Evolutionary conservation across 768 basidiomycete genomes (phyloP), one percentile per base, ranked within the genome.

Genomic region (Sarcodon aspratus): DNA sequence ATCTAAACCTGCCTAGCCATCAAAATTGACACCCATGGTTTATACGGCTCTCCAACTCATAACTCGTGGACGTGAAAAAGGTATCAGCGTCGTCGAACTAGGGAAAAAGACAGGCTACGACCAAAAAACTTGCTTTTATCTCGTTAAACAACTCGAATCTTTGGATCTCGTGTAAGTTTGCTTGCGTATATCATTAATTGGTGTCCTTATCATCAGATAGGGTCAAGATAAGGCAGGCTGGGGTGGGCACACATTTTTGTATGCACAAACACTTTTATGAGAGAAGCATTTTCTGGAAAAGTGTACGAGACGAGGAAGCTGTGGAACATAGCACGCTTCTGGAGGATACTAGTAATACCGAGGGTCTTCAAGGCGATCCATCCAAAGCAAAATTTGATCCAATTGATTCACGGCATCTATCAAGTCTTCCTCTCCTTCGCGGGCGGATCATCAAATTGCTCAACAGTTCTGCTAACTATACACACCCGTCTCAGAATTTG

Each of bases 81-180:
- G 91, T 9, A 74, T 88, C 12, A 83, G 86, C 7, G 81, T 86
- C 43, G 78, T 91, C 10, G 76, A 85, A 33, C 71, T 95, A 11
- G 85, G 86, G 21, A 78, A 79, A 55, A 72, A 77, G 57, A 82
- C 90, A 9, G 78, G 77, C 45, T 91, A 94, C 57, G 90, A 92
- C 59, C 87, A 88, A 60, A 93, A 92, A 64, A 85, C 86, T 1
- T 88, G 88, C 54, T 89, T 88, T 61, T 93, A 94, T 64, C 76
- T 91, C 50, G 77, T 90, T 50, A 78, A 80, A 54, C 80, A 87
- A 55, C 69, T 94, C 13, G 71, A 81, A 2, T 79, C 82, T 46
- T 69, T 94, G 47, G 79, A 76, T 57, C 69, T 87, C 36, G 76
- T 92, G 85, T 86, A 71, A 47, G 82, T 55, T 10, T 53, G 27